phyloP scores from a whole-genome alignment of 2,329 filamentous ascomycete genomes.

The Paramyrothecium sp. region DNA sequence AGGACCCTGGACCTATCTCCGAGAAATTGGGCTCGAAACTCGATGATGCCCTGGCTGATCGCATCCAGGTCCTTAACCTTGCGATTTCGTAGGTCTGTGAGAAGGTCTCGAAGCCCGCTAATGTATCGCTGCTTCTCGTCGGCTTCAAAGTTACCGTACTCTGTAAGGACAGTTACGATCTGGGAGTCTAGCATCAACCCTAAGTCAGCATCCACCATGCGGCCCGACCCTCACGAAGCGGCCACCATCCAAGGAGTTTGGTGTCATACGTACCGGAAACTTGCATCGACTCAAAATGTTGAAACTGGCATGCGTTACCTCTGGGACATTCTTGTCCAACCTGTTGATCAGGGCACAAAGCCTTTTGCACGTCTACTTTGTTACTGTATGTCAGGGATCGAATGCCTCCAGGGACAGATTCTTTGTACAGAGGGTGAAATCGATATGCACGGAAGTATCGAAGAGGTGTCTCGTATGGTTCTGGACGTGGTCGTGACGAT shows the following conservation, averaged over 20 bases:
- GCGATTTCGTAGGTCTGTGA: constrained; percentile 57
- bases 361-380: constrained; percentile 73
- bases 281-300: constrained; percentile 66
- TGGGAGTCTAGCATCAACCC: constrained; percentile 60
- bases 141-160: constrained; percentile 60
- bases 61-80: constrained; percentile 64
- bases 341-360: constrained; percentile 76
- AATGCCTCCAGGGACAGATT: constrained; percentile 71
- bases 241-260: constrained; percentile 5
- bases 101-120: constrained; percentile 58
- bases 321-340: constrained; percentile 67
- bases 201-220: constrained; percentile 47
- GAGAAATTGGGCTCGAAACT: constrained; percentile 64
- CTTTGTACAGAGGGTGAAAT: constrained; percentile 76
- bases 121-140: constrained; percentile 62
- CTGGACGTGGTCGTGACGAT: constrained; percentile 20
- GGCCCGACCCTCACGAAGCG: constrained; percentile 4
- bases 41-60: constrained; percentile 66
- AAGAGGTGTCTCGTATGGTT: constrained; percentile 80
- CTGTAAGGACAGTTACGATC: constrained; percentile 70
- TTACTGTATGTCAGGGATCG: constrained; percentile 93
- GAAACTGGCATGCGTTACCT: constrained; percentile 67
- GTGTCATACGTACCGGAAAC: constrained; percentile 33
- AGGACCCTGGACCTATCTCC: constrained; percentile 64
- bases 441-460: constrained; percentile 83